phyloP scores from a whole-genome alignment of 768 basidiomycete genomes.

The Clavaria fumosa region DNA sequence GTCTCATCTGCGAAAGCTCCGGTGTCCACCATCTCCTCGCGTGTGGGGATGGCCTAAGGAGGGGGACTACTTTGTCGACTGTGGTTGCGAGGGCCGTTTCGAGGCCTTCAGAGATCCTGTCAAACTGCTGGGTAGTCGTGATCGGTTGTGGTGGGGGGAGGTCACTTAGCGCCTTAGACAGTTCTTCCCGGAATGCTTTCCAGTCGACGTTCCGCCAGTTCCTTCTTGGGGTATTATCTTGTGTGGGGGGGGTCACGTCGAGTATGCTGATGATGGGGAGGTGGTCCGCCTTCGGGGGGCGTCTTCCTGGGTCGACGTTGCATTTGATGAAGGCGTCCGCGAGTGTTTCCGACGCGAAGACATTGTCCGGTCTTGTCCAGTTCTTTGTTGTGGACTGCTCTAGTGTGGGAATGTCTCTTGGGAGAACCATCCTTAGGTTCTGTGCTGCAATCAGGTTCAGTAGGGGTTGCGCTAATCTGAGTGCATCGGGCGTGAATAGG shows the following conservation, averaged over 20 bases:
- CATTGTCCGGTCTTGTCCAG: conserved; percentile 22
- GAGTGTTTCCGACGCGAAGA: conserved; percentile 14
- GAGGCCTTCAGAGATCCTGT: neutral
- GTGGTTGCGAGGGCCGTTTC: neutral
- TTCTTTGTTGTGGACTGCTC: conserved; percentile 12
- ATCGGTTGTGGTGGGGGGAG: neutral
- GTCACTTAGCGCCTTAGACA: neutral
- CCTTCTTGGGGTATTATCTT: neutral
- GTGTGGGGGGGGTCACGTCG: conserved; percentile 7
- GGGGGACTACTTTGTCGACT: neutral
- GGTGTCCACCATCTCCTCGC: neutral
- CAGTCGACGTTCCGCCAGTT: neutral
- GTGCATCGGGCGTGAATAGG: conserved; percentile 11
- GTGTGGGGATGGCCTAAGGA: neutral
- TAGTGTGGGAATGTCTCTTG: conserved; percentile 16
- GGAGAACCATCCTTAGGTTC: conserved; percentile 17
- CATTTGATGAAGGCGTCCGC: conserved; percentile 13
- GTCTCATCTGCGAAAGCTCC: neutral
- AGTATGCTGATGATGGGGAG: conserved; percentile 18
- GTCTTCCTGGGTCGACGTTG: conserved; percentile 7
- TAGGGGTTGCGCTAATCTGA: conserved; percentile 7
- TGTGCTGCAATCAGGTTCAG: conserved; percentile 9
- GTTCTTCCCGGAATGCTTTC: neutral
- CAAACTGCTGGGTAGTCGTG: neutral
- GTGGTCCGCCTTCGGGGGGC: conserved; percentile 18